Conservation (phyloP, 768 basidiomycete species). For the Steccherinum ochraceum region DNA sequence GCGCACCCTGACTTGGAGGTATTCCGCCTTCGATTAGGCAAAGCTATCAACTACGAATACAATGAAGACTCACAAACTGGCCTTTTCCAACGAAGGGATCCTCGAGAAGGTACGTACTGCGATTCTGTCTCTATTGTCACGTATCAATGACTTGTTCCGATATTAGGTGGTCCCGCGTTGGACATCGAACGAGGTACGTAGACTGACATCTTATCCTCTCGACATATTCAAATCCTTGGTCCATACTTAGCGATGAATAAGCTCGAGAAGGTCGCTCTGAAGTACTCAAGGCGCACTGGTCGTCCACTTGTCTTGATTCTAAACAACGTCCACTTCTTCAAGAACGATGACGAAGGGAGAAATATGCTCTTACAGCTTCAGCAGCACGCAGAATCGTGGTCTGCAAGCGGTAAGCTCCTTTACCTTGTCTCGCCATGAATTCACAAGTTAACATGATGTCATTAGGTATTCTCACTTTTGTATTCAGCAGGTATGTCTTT, state of each 20-base stretch:
- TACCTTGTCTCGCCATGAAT: background rate
- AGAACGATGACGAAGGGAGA: slow-evolving; percentile 70
- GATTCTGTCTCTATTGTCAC: background rate
- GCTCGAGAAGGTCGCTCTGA: slow-evolving; percentile 78
- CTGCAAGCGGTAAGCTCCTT: slow-evolving; percentile 54
- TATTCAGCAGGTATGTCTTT: slow-evolving; percentile 61
- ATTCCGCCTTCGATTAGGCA: slow-evolving; percentile 79
- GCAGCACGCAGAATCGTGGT: slow-evolving; percentile 82
- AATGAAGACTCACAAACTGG: slow-evolving; percentile 78
- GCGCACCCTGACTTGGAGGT: slow-evolving; percentile 86
- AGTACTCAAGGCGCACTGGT: slow-evolving; percentile 45
- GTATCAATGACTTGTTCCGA: slow-evolving; percentile 1
- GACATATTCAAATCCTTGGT: background rate
- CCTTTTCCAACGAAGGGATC: slow-evolving; percentile 78
- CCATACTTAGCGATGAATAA: slow-evolving; percentile 63
- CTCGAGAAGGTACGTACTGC: slow-evolving; percentile 59
- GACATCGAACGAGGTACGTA: slow-evolving; percentile 72
- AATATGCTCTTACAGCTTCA: slow-evolving; percentile 83
- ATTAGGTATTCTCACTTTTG: slow-evolving; percentile 67
- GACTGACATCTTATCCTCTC: background rate
- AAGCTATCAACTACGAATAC: slow-evolving; percentile 81
- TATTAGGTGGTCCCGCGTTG: slow-evolving; percentile 61
- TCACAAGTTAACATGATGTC: background rate
- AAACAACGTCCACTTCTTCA: slow-evolving; percentile 73
- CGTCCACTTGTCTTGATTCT: slow-evolving; percentile 75